Evolutionary conservation across 352 stramenopile genomes (phyloP).

Genomic region (Achlya hypogyna): DNA sequence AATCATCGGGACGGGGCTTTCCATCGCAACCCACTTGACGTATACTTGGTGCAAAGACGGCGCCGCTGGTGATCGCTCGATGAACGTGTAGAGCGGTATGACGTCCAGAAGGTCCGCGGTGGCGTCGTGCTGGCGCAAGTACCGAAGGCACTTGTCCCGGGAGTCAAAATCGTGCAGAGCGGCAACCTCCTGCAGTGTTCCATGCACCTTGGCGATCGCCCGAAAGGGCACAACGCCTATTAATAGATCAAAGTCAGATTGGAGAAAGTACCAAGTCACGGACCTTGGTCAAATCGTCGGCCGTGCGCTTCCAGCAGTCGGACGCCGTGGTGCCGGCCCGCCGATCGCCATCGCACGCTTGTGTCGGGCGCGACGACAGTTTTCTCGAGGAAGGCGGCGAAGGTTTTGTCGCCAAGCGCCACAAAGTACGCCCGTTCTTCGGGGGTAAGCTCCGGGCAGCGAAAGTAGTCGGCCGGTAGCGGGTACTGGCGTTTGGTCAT

Average conservation of each 20-base stretch:
- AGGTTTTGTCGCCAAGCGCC: not conserved
- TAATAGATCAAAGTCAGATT: not conserved
- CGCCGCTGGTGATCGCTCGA: not conserved
- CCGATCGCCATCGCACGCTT: not conserved
- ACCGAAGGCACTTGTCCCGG: not conserved
- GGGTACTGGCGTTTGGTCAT: conserved; percentile 15
- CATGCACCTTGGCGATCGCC: not conserved
- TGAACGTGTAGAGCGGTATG: conserved; percentile 16
- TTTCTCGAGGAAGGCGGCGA: conserved; percentile 6
- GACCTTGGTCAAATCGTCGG: conserved; percentile 1
- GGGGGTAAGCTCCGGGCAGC: not conserved
- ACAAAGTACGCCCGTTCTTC: conserved; percentile 8
- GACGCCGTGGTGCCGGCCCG: not conserved
- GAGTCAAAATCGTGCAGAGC: conserved; percentile 12
- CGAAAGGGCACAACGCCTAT: conserved; percentile 10
- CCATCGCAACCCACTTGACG: conserved; percentile 6
- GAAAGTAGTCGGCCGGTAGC: conserved; percentile 9
- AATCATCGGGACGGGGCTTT: conserved; percentile 4
- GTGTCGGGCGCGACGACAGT: not conserved
- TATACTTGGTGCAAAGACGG: conserved; percentile 10
- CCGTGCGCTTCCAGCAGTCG: conserved; percentile 1
- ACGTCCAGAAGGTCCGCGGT: conserved; percentile 3
- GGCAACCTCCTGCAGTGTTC: conserved; percentile 6
- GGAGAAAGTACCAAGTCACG: not conserved
- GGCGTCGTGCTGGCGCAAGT: not conserved